Evolutionary conservation across 1,139 yeast species (phyloP), one percentile per base, ranked within the genome.

Genomic region (Suhomyces anneliseae): DNA sequence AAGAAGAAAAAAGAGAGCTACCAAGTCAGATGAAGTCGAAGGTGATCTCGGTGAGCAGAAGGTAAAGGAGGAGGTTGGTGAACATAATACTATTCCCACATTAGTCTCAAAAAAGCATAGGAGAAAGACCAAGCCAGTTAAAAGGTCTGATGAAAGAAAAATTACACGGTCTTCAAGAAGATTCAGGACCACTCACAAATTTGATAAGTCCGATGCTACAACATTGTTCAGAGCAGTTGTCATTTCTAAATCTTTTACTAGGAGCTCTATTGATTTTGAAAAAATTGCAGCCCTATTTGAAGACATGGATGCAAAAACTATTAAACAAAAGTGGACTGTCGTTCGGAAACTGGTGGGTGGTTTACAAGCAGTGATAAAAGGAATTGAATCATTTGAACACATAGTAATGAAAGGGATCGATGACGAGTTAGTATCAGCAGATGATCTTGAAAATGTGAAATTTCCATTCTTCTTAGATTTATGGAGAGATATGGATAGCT

Each of bases 251-350:
- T 70, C 88, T 1, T 69, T 79, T 50, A 62, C 70, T 40, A 69
- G 77, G 49, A 72, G 74, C 4, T 64, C 68, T 4, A 82, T 84
- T 36, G 83, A 83, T 51, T 88, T 89, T 80, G 72, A 70, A 0
- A 61, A 71, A 39, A 79, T 87, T n/a, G 72, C 83, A 0, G 57
- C 59, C 0, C 64, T 77, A 6, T 73, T 85, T 51, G 69, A 61
- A 1, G 76, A 66, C 14, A 57, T 66, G 36, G 67, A 60, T 26
- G 64, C 66, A 4, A 66, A 70, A 2, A 67, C 73, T 1, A 74
- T 83, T 12, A 73, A 72, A 45, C 75, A 79, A 40, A 79, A 76
- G 49, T 88, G 95, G 95, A 79, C 83, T 0, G 68, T 72, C 10
- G 70, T 83, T 8, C 70, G 89, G 38, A 79, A 77, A 50, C 70